phyloP scores from a whole-genome alignment of 306 rosid species.

The Quercus ilex region DNA sequence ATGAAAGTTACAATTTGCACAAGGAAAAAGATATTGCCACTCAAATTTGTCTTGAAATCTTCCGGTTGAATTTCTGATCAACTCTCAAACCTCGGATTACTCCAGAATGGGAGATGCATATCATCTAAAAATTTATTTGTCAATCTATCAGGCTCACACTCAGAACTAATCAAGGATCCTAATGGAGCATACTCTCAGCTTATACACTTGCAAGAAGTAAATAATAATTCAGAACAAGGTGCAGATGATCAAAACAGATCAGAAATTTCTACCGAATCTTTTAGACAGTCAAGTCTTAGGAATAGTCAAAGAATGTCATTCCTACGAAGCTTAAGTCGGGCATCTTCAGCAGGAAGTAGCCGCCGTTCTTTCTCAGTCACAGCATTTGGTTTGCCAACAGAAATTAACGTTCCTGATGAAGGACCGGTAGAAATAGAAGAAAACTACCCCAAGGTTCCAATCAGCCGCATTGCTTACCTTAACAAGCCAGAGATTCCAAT shows the following conservation, averaged over 20 bases:
- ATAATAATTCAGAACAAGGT: constrained; percentile 4
- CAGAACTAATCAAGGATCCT: constrained; percentile 46
- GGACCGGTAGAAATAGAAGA: neutral
- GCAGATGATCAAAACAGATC: neutral
- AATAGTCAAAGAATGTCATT: constrained; percentile 16
- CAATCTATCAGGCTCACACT: constrained; percentile 52
- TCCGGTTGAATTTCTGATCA: neutral
- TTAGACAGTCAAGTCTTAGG: constrained; percentile 6
- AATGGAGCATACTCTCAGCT: constrained; percentile 70
- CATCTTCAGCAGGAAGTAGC: constrained; percentile 3
- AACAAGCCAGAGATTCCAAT: constrained; percentile 3
- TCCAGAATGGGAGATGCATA: neutral
- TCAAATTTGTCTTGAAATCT: neutral
- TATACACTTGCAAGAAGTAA: constrained; percentile 52
- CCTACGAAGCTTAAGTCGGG: constrained; percentile 15
- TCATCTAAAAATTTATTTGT: neutral
- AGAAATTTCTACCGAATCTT: neutral
- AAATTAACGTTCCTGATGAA: neutral
- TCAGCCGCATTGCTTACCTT: constrained; percentile 3
- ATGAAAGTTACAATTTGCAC: neutral
- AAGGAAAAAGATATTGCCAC: neutral
- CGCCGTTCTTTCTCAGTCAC: constrained; percentile 3
- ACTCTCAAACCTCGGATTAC: neutral
- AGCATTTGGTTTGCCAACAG: constrained; percentile 18
- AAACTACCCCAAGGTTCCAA: neutral